Conservation (phyloP, 2,329 filamentous ascomycete genomes). For the Herpotrichia juniperi region DNA sequence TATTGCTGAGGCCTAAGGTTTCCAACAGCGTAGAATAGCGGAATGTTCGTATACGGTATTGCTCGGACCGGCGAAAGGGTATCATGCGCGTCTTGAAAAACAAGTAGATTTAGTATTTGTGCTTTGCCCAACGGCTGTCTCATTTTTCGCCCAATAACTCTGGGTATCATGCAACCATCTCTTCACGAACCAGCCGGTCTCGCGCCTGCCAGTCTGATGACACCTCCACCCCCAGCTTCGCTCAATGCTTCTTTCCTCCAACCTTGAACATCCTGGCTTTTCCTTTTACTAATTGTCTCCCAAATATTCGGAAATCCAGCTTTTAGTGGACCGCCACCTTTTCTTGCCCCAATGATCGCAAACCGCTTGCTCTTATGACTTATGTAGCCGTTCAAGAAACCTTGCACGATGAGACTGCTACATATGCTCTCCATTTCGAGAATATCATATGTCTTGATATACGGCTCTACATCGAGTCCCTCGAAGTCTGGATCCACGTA, state of each 20-base stretch:
- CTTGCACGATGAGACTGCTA: conserved; percentile 78
- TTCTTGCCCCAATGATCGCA: conserved; percentile 78
- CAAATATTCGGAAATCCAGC: conserved; percentile 80
- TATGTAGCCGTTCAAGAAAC: conserved; percentile 82
- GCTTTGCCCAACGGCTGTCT: too few species aligned
- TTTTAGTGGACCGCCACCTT: conserved; percentile 58
- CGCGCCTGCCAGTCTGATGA: conserved; percentile 63
- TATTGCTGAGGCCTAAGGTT: too few species aligned
- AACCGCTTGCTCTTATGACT: conserved; percentile 78
- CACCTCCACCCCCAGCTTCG: conserved; percentile 50
- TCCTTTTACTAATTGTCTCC: conserved; percentile 68
- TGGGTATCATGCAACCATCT: not conserved
- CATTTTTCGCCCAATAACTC: not conserved
- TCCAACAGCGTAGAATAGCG: too few species aligned
- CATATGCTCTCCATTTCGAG: conserved; percentile 79
- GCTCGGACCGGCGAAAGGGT: too few species aligned
- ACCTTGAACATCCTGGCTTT: conserved; percentile 71
- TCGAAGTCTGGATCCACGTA: conserved; percentile 56
- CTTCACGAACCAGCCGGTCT: conserved; percentile 49
- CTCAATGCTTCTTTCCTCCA: conserved; percentile 65
- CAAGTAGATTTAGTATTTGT: too few species aligned
- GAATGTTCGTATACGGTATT: too few species aligned
- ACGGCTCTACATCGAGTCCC: conserved; percentile 36
- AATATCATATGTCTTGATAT: conserved; percentile 54
- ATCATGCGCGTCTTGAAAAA: too few species aligned